A percentile compares a stretch with the other conserved stretches of the same genome.
Conservation (phyloP, 768 basidiomycete species). For the Collybiopsis luxurians region DNA sequence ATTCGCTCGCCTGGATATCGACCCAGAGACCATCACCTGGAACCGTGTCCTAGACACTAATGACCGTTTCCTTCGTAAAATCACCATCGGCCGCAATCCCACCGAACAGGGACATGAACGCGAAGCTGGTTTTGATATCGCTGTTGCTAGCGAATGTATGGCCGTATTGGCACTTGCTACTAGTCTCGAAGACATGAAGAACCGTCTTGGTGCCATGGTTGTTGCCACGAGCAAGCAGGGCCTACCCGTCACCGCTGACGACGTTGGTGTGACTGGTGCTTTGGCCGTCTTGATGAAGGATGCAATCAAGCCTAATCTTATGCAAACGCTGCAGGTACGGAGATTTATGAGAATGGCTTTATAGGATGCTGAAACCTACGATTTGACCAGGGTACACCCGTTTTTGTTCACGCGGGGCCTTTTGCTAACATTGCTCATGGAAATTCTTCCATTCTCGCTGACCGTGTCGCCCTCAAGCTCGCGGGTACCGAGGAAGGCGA, state of each 20-base stretch:
- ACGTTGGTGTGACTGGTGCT: constrained; percentile 92
- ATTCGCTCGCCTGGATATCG: constrained; percentile 91
- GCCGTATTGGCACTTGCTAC: constrained; percentile 93
- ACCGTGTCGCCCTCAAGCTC: constrained; percentile 93
- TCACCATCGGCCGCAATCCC: constrained; percentile 85
- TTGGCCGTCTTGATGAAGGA: constrained; percentile 98
- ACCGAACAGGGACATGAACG: constrained; percentile 91
- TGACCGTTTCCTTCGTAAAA: constrained; percentile 93
- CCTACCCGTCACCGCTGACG: constrained; percentile 92
- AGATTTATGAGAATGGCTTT: not conserved
- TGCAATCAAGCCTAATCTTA: constrained; percentile 97
- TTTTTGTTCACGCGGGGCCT: constrained; percentile 98
- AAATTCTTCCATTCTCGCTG: constrained; percentile 98
- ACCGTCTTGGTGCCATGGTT: constrained; percentile 93
- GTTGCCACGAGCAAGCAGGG: constrained; percentile 91
- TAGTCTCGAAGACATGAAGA: constrained; percentile 85
- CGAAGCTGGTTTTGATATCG: constrained; percentile 92
- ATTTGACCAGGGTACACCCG: constrained; percentile 95
- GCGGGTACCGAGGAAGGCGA: constrained; percentile 95
- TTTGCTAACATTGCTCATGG: constrained; percentile 99
- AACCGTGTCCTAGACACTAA: constrained; percentile 97
- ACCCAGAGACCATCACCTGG: constrained; percentile 92
- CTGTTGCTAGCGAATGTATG: constrained; percentile 98
- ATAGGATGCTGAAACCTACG: not conserved
- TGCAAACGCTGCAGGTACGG: constrained; percentile 89